phyloP scores from a whole-genome alignment of 352 stramenopile genomes.

The Thraustotheca clavata region DNA sequence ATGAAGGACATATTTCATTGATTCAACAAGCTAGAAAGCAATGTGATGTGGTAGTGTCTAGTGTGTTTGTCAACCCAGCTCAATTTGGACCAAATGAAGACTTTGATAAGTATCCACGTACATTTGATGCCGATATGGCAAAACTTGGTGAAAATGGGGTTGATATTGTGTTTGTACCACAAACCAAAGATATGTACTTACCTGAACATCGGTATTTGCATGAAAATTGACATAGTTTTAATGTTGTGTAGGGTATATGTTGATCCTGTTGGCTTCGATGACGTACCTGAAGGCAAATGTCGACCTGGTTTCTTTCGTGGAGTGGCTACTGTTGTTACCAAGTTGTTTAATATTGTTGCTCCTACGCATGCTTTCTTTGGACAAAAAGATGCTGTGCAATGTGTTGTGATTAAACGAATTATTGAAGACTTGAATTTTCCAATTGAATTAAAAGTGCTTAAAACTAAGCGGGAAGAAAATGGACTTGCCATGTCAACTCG shows the following conservation, averaged over 20 bases:
- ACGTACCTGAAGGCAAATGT: slow-evolving; percentile 85
- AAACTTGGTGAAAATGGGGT: slow-evolving; percentile 82
- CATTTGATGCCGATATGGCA: slow-evolving; percentile 90
- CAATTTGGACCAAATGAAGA: slow-evolving; percentile 98
- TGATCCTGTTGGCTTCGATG: slow-evolving; percentile 90
- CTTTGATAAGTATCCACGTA: slow-evolving; percentile 96
- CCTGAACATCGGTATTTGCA: slow-evolving; percentile 35
- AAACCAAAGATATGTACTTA: slow-evolving; percentile 82
- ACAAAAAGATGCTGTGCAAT: slow-evolving; percentile 98
- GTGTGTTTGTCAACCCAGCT: slow-evolving; percentile 98
- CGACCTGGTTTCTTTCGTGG: slow-evolving; percentile 96
- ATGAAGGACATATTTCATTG: slow-evolving; percentile 92
- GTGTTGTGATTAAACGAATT: slow-evolving; percentile 92
- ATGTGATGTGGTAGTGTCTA: slow-evolving; percentile 93
- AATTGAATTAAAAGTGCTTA: slow-evolving; percentile 85
- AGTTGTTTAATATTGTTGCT: slow-evolving; percentile 98
- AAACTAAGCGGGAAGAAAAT: slow-evolving; percentile 91
- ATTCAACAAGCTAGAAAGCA: slow-evolving; percentile 76
- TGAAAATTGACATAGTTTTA: slow-evolving; percentile 7
- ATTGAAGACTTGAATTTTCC: slow-evolving; percentile 96
- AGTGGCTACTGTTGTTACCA: slow-evolving; percentile 98
- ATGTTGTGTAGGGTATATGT: slow-evolving; percentile 83
- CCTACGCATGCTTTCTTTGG: slow-evolving; percentile 97
- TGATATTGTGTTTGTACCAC: slow-evolving; percentile 86
- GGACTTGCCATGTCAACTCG: slow-evolving; percentile 96